Conservation (phyloP, 2,329 filamentous ascomycete genomes). For the Boeremia lycopersici region DNA sequence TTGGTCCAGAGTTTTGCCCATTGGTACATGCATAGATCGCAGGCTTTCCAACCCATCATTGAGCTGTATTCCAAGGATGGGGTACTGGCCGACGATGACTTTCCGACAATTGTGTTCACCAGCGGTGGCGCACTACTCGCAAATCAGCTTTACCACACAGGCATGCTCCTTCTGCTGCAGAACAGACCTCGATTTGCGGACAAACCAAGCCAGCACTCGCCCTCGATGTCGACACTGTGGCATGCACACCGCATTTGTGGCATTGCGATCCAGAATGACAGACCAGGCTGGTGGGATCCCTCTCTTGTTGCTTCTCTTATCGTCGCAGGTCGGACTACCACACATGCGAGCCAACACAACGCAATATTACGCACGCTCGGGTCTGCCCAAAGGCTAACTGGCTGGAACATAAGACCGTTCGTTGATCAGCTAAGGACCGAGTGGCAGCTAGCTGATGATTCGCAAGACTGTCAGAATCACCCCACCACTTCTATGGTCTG, state of each 20-base stretch:
- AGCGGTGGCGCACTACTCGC: conserved; percentile 52
- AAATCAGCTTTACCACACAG: conserved; percentile 64
- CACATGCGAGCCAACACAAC: conserved; percentile 56
- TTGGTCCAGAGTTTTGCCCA: conserved; percentile 22
- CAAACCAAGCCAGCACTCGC: conserved; percentile 35
- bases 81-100: conserved; percentile 31
- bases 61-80: conserved; percentile 36
- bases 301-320: conserved; percentile 56
- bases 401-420: conserved; percentile 46
- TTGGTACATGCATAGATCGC: conserved; percentile 30
- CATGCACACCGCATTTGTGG: conserved; percentile 58
- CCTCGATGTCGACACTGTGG: conserved; percentile 54
- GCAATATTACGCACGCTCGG: conserved; percentile 51
- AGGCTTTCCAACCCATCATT: conserved; percentile 39
- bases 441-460: conserved; percentile 29
- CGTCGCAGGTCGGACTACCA: conserved; percentile 55
- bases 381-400: conserved; percentile 49
- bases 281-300: conserved; percentile 55
- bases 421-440: conserved; percentile 23
- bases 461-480: conserved; percentile 13
- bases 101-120: conserved; percentile 54
- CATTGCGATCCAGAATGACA: conserved; percentile 56
- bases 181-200: conserved; percentile 56
- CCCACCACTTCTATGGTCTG: not conserved
- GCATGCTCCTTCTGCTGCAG: conserved; percentile 59